These are phyloP conservation scores for Pythium biforme DNA, from an alignment of 352 stramenopile genomes.

Conservation along the genomic window DNA sequence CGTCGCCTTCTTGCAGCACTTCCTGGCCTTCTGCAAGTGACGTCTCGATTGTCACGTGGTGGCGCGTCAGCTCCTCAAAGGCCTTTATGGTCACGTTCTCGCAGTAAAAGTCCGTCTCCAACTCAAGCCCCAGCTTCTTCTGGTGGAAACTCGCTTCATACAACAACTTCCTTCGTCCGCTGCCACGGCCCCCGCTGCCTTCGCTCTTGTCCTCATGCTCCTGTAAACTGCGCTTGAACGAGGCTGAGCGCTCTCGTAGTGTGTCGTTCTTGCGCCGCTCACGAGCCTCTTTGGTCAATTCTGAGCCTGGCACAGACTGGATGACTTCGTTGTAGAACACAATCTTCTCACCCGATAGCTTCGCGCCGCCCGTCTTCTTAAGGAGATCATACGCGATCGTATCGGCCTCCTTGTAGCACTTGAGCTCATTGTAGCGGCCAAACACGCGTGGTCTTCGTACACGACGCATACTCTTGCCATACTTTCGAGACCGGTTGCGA, in stretches of 20 bases:
- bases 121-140: slow-evolving; percentile 79
- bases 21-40: slow-evolving; percentile 49
- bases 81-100: slow-evolving; percentile 85
- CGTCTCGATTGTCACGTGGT: slow-evolving; percentile 62
- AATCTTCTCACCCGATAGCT: slow-evolving; percentile 80
- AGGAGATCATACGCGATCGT: slow-evolving; percentile 84
- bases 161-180: slow-evolving; percentile 49
- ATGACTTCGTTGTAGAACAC: slow-evolving; percentile 88
- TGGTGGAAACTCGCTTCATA: slow-evolving; percentile 84
- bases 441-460: slow-evolving; percentile 84
- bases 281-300: slow-evolving; percentile 76
- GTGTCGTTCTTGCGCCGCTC: slow-evolving; percentile 65
- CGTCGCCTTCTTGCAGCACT: slow-evolving; percentile 79
- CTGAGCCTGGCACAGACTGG: slow-evolving; percentile 65
- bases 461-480: slow-evolving; percentile 73
- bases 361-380: slow-evolving; percentile 63
- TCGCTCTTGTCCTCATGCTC: slow-evolving; percentile 53
- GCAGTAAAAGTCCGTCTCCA: slow-evolving; percentile 90
- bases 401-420: slow-evolving; percentile 88
- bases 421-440: slow-evolving; percentile 87
- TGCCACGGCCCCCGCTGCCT: slow-evolving; percentile 27
- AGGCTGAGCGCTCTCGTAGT: slow-evolving; percentile 62
- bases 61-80: slow-evolving; percentile 49
- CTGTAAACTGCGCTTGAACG: slow-evolving; percentile 62
- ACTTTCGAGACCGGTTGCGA: slow-evolving; percentile 77